phyloP scores from a whole-genome alignment of 495 filamentous ascomycete species.

The Penicillium desertorum region DNA sequence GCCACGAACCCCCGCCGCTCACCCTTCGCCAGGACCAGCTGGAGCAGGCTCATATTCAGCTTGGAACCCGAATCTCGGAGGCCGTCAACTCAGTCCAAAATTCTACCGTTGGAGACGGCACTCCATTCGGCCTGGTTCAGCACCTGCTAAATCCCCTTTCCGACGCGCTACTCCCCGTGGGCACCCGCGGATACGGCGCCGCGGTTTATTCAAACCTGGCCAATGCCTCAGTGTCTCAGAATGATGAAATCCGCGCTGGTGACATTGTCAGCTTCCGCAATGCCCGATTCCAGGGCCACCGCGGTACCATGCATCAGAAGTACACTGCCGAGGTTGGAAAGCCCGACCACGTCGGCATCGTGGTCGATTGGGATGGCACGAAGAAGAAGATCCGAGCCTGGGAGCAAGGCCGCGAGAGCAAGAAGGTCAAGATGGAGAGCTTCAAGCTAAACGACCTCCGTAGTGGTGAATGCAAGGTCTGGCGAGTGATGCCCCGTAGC shows the following conservation, averaged over 20 bases:
- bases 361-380: constrained; percentile 98
- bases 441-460: constrained; percentile 89
- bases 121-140: constrained; percentile 68
- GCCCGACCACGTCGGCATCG: constrained; percentile 91
- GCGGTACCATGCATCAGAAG: constrained; percentile 91
- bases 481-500: constrained; percentile 86
- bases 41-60: constrained; percentile 75
- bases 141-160: constrained; percentile 74
- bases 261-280: constrained; percentile 95
- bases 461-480: constrained; percentile 95
- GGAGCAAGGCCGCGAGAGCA: constrained; percentile 94
- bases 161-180: constrained; percentile 76
- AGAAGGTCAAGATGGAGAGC: constrained; percentile 90
- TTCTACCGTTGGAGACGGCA: constrained; percentile 79
- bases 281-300: constrained; percentile 92
- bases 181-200: constrained; percentile 84
- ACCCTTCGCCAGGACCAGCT: constrained; percentile 88
- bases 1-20: constrained; percentile 82
- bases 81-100: constrained; percentile 68
- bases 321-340: constrained; percentile 87
- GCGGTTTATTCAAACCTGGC: constrained; percentile 91
- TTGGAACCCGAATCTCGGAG: constrained; percentile 71
- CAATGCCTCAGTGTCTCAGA: constrained; percentile 84
- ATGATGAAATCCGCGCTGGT: constrained; percentile 91
- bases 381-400: constrained; percentile 96